A percentile compares a stretch with the other conserved stretches of the same genome.
Conservation (phyloP, 2,329 filamentous ascomycete genomes). For the Phaeosphaeria sp. region DNA sequence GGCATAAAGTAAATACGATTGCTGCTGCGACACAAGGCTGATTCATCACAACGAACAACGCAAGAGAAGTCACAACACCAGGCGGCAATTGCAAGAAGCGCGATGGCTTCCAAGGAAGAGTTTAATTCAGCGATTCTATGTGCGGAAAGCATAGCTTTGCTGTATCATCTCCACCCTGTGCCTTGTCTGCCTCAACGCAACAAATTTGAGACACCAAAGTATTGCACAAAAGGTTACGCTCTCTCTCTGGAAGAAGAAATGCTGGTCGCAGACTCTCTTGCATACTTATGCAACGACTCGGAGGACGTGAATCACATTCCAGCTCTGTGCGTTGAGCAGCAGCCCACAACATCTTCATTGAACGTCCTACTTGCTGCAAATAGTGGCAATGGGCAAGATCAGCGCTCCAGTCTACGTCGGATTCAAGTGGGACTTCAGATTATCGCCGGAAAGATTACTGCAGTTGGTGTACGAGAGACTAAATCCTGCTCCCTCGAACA, state of each 20-base stretch:
- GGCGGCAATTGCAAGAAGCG: too few species aligned
- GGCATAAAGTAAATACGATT: too few species aligned
- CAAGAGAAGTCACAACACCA: too few species aligned
- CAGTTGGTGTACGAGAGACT: too few species aligned
- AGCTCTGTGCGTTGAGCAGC: slow-evolving; percentile 11
- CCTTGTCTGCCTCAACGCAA: slow-evolving; percentile 4
- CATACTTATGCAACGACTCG: slow-evolving; percentile 10
- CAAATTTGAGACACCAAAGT: not conserved
- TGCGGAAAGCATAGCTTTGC: slow-evolving; percentile 10
- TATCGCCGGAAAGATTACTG: too few species aligned
- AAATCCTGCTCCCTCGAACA: too few species aligned
- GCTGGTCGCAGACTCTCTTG: slow-evolving; percentile 4
- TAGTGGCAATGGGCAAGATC: not conserved
- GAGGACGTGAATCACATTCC: slow-evolving; percentile 13
- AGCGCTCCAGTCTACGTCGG: not conserved
- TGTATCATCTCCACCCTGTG: slow-evolving; percentile 6
- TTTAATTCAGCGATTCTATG: not conserved
- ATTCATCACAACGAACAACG: too few species aligned
- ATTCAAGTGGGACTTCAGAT: slow-evolving; percentile 8
- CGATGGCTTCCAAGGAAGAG: not conserved
- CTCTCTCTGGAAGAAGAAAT: slow-evolving; percentile 5
- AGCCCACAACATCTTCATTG: not conserved
- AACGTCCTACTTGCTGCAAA: slow-evolving; percentile 13
- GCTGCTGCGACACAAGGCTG: too few species aligned
- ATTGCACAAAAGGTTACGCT: not conserved